Conservation (phyloP, 805 yeast genomes). For the Ogataea ramenticola region DNA sequence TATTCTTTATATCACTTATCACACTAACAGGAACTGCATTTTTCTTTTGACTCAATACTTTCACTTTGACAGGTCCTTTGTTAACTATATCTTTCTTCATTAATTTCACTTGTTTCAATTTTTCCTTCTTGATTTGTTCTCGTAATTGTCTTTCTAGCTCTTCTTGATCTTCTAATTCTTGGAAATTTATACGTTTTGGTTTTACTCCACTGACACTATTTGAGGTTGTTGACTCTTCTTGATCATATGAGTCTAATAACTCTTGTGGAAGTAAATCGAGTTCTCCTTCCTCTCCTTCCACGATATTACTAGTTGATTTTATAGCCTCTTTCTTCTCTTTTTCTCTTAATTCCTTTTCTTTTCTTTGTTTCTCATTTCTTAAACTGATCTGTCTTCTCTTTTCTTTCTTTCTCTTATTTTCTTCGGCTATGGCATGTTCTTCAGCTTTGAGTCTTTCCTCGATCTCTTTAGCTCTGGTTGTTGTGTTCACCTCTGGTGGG, state of each 20-base stretch:
- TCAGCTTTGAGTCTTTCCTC: neutral
- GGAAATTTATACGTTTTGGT: conserved; percentile 7
- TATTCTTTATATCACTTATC: conserved; percentile 14
- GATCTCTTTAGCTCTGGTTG: neutral
- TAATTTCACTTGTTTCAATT: conserved; percentile 26
- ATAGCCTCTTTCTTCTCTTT: too few relatives aligned
- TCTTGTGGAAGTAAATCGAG: conserved; percentile 34
- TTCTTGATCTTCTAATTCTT: conserved; percentile 20
- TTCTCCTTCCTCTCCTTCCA: conserved; percentile 13
- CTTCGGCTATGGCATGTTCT: neutral
- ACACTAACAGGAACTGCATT: conserved; percentile 15
- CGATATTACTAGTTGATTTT: neutral
- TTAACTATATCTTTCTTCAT: conserved; percentile 22
- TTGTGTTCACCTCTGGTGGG: conserved; percentile 44
- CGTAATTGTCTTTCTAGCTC: conserved; percentile 13
- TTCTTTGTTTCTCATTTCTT: neutral
- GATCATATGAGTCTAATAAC: conserved; percentile 25
- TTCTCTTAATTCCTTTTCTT: neutral
- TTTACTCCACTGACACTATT: too few relatives aligned
- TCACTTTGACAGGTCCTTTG: conserved; percentile 37
- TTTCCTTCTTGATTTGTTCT: conserved; percentile 10
- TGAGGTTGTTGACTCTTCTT: too few relatives aligned
- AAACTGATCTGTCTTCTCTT: conserved; percentile 2
- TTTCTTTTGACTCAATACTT: conserved; percentile 16
- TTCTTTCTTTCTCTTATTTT: conserved; percentile 2